phyloP scores from a whole-genome alignment of 805 yeast genomes.

The Wickerhamiella kurtzmanii region DNA sequence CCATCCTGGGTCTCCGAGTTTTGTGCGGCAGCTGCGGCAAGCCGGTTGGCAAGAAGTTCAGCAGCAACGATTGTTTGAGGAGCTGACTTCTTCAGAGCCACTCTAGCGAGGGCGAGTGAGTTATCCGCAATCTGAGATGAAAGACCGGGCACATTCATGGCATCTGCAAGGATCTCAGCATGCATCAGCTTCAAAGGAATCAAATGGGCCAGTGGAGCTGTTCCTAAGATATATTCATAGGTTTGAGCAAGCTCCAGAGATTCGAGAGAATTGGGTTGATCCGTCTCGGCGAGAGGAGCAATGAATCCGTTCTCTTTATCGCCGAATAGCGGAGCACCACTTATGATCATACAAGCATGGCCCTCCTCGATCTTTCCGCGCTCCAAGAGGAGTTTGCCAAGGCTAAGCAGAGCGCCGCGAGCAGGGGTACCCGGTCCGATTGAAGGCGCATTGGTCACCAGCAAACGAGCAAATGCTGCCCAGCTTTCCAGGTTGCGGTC shows the following conservation, averaged over 20 bases:
- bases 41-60: constrained; percentile 24
- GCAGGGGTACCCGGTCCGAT: constrained; percentile 7
- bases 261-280: constrained; percentile 24
- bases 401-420: constrained; percentile 21
- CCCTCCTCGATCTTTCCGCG: constrained; percentile 31
- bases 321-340: constrained; percentile 23
- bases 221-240: constrained; percentile 41
- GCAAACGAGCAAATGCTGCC: constrained; percentile 23
- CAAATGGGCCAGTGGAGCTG: constrained; percentile 35
- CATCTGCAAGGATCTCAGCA: constrained; percentile 56
- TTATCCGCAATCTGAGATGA: constrained; percentile 35
- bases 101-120: constrained; percentile 32
- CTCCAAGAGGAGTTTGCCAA: constrained; percentile 28
- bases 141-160: constrained; percentile 10
- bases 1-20: constrained; percentile 28
- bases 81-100: constrained; percentile 5
- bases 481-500: constrained; percentile 20
- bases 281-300: constrained; percentile 21
- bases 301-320: constrained; percentile 13
- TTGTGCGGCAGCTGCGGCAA: constrained; percentile 18
- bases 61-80: constrained; percentile 33
- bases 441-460: constrained; percentile 19
- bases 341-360: constrained; percentile 27
- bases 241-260: constrained; percentile 49
- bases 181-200: constrained; percentile 50